Evolutionary conservation across 768 basidiomycete species (phyloP).

Genomic region (Psilocybe cyanescens): DNA sequence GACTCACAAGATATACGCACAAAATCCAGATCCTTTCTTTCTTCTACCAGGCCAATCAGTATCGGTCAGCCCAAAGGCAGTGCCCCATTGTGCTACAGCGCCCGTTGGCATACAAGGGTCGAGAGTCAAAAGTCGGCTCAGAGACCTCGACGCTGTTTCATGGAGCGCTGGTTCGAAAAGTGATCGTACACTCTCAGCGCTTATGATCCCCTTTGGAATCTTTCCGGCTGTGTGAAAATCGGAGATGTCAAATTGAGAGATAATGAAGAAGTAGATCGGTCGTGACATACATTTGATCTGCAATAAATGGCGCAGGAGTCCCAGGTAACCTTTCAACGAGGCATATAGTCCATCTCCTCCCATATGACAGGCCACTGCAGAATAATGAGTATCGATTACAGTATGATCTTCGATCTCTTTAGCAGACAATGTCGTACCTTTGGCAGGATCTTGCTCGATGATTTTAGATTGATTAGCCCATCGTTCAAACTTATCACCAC

Average conservation of each 20-base stretch:
- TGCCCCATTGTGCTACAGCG: not conserved
- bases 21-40: not conserved
- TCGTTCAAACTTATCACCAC: constrained; percentile 19
- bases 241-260: too few species aligned
- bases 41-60: not conserved
- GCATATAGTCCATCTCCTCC: not conserved
- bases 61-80: not conserved
- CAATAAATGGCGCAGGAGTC: not conserved
- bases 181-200: not conserved
- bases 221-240: not conserved
- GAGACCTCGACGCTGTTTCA: not conserved
- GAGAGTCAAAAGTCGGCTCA: not conserved
- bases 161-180: not conserved
- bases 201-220: not conserved
- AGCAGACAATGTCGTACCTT: constrained; percentile 16
- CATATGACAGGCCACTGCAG: not conserved
- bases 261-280: too few species aligned
- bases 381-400: not conserved
- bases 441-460: constrained; percentile 27
- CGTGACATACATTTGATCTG: not conserved
- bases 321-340: not conserved
- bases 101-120: not conserved
- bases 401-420: not conserved
- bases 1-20: not conserved
- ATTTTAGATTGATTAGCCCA: constrained; percentile 20